phyloP scores from a whole-genome alignment of 1,139 yeast genomes.

The Kluyveromyces sp. region DNA sequence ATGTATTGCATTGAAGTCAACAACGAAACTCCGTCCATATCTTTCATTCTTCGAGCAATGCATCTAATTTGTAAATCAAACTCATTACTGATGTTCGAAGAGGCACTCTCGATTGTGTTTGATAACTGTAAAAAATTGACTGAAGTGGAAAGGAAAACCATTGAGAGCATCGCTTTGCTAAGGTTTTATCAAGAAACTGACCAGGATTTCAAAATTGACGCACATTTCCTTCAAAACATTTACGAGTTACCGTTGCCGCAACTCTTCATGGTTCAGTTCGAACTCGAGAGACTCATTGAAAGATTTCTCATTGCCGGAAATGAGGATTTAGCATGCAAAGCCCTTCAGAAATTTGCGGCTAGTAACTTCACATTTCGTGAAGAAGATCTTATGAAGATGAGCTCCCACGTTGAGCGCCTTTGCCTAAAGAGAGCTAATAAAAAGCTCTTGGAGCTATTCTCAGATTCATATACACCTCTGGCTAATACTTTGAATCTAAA shows the following conservation, averaged over 20 bases:
- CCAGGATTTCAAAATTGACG: conserved; percentile 13
- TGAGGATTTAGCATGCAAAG: neutral
- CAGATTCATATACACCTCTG: conserved; percentile 1
- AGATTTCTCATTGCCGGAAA: conserved; percentile 1
- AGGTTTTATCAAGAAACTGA: conserved; percentile 18
- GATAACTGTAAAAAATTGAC: neutral
- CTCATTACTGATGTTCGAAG: conserved; percentile 13
- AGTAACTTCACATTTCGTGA: neutral
- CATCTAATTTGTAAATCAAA: conserved; percentile 13
- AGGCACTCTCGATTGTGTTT: conserved; percentile 7
- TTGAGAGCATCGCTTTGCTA: conserved; percentile 12
- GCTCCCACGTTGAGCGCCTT: neutral
- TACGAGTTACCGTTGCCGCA: conserved; percentile 8
- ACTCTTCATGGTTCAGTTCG: conserved; percentile 8
- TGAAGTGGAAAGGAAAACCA: neutral
- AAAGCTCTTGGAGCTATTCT: conserved; percentile 1
- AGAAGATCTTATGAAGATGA: neutral
- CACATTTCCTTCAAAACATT: conserved; percentile 9
- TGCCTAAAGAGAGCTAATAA: conserved; percentile 1
- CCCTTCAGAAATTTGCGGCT: neutral
- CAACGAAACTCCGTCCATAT: conserved; percentile 4
- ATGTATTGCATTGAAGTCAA: conserved; percentile 10
- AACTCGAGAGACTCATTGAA: conserved; percentile 3
- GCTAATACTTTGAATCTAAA: conserved; percentile 1
- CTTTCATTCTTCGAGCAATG: conserved; percentile 7